Evolutionary conservation across 1,284 basidiomycete species (phyloP), one percentile per base, ranked within the genome.

Genomic region (Meripilus lineatus): DNA sequence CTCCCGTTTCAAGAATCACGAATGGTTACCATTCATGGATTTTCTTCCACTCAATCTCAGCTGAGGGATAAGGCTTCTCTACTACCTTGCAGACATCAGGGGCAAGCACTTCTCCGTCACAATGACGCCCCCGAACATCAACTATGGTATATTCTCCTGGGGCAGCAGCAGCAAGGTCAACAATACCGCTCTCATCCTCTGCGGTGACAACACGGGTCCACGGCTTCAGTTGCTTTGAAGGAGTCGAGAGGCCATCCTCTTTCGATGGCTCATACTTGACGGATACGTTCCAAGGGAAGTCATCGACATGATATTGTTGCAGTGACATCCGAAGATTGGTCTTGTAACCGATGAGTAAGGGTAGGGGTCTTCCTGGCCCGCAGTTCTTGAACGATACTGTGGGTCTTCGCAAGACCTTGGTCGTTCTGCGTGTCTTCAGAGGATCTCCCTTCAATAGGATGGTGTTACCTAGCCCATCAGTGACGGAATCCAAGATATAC

Each of bases 11-110:
- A 23, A 15, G 40, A n/a, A n/a, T 58, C 70, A 46, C n/a, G n/a
- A n/a, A n/a, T n/a, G n/a, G n/a, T n/a, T 55, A 88, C 90, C 91
- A 93, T 69, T 93, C 95, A 55, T 94, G 89, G 52, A 98, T 88
- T 42, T 87, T 84, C 57, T 84, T 86, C 77, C 93, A 93, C 59
- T 86, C 79, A 51, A 96, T 90, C 57, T 92, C 82, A 11, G 89
- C 85, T 2, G 77, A 81, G 1, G 92, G 91, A 32, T 74, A 63
- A 1, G 89, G 89, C 48, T 84, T 75, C 57, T 91, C 79, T 28
- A 87, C 67, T 1, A 93, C 86, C 38, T 69, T 74, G 55, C 89
- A 93, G 2, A 69, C 76, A 44, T 89, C 86, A 0, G 93, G 91
- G 44, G 86, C 86, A 34, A 90, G 67, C 0, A 96, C 79, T 43